These are phyloP conservation scores for Astragalus glycyphyllos DNA, from an alignment of 306 rosid species.

Conservation along the genomic window DNA sequence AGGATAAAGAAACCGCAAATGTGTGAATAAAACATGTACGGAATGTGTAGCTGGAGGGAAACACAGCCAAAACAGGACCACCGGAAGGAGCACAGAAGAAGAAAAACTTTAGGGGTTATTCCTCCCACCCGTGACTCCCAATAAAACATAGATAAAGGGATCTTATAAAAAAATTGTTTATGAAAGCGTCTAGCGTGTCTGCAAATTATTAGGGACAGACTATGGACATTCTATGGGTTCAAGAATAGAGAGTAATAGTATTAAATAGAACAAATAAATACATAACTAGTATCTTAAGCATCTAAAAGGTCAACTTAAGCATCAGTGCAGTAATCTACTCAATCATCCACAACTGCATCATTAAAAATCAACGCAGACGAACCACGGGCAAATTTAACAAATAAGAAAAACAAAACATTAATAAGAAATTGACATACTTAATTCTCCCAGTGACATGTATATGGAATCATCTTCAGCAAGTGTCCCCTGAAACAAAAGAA, in stretches of 20 bases:
- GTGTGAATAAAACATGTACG: neutral
- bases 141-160: neutral
- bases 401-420: constrained; percentile 57
- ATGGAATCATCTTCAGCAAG: constrained; percentile 93
- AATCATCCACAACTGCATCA: constrained; percentile 23
- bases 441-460: constrained; percentile 96
- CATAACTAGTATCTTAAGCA: constrained; percentile 24
- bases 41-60: neutral
- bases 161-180: neutral
- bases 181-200: constrained; percentile 8
- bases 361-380: constrained; percentile 44
- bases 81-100: constrained; percentile 11
- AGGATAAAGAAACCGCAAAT: constrained; percentile 1
- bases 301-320: constrained; percentile 26
- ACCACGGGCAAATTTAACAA: constrained; percentile 38
- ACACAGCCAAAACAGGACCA: constrained; percentile 26
- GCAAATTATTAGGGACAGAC: constrained; percentile 4
- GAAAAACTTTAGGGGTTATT: neutral
- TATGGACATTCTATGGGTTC: neutral
- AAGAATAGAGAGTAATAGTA: constrained; percentile 1
- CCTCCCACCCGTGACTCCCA: neutral
- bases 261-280: constrained; percentile 19
- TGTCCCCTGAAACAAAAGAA: constrained; percentile 71
- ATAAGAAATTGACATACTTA: constrained; percentile 77
- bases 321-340: constrained; percentile 24